Base-by-base conservation (phyloP, 2,329 filamentous ascomycete species). In the Trichoderma sp. region DNA sequence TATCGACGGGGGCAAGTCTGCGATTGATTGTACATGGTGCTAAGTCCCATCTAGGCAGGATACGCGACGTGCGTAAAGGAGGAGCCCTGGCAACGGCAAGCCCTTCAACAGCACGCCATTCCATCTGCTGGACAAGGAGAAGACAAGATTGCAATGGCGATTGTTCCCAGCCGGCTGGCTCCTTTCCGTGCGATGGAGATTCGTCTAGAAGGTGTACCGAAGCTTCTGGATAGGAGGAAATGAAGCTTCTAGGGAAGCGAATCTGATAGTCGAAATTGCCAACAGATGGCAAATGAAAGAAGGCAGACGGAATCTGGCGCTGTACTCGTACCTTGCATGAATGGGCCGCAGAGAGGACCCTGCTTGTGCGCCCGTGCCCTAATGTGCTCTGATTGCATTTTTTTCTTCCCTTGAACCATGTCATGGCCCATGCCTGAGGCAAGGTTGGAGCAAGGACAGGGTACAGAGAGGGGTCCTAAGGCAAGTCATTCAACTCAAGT, bases 161-260 rank as follows among this genome's bases (percentile, higher is more conserved):
- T 63, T 21, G 33, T 24, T 50, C 63, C 59, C 56, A 21, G 29
- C 6, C 27, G 11, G 41, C 29, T 27, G 38, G 35, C 71, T 56
- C 71, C 71, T 65, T 73, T 72, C 41, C 29, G 29, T 3, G 33
- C 11, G 59, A 64, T 72, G 27, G 27, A 50, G 24, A 53, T 56
- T 56, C 60, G 59, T 65, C 59, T 62, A 29, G 71, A 73, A 73
- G 71, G n/a, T 18, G 29, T 41, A 33, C 71, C 35, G 71, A 65
- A 73, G 11, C 11, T 73, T 73, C 71, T 73, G 45, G 71, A 73
- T 72, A 65, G 71, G 71, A 73, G 71, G 71, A 73, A 65, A 73
- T 73, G 64, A 60, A 21, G 60, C 21, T n/a, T 16, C n/a, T 3
- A 14, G 69, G n/a, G n/a, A 21, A n/a, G 71, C 59, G 62, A 65